These are phyloP conservation scores for Sextonia rubra DNA, from an alignment of 164 flowering plant species.

Conservation along the genomic window DNA sequence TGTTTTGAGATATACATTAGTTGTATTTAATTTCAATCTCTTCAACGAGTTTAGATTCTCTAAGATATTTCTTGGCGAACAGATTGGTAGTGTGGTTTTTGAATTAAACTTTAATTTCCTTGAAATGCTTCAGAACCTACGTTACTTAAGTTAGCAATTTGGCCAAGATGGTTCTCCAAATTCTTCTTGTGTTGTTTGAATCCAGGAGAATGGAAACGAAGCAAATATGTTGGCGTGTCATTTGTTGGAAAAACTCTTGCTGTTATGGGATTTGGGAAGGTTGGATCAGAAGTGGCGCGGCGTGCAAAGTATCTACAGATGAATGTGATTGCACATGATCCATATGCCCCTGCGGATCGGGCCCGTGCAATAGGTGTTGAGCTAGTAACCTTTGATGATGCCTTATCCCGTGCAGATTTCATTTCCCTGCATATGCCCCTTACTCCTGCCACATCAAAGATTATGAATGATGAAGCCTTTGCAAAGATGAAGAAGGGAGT, in stretches of 20 bases:
- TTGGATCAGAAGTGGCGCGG: constrained; percentile 81
- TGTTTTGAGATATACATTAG: no score
- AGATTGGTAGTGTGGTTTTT: no score
- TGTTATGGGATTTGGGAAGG: constrained; percentile 82
- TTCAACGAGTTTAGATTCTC: no score
- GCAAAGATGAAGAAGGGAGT: constrained; percentile 71
- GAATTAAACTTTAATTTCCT: no score
- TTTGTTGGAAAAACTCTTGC: constrained; percentile 73
- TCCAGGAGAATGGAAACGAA: constrained; percentile 74
- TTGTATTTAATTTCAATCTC: no score
- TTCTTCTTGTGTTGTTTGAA: not conserved
- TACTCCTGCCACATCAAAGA: constrained; percentile 55
- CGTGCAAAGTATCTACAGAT: constrained; percentile 84
- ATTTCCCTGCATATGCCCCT: constrained; percentile 86
- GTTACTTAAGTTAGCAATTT: not conserved
- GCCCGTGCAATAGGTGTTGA: constrained; percentile 78
- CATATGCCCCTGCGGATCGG: constrained; percentile 75
- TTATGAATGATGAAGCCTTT: constrained; percentile 62
- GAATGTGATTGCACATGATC: constrained; percentile 77
- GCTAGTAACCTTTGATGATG: constrained; percentile 62
- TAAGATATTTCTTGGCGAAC: no score
- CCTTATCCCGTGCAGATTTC: constrained; percentile 68
- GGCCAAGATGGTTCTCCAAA: not conserved
- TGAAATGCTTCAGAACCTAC: not conserved
- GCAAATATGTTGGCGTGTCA: constrained; percentile 73